A percentile compares a stretch with the other conserved stretches of the same genome.
These are phyloP conservation scores for Geranium incanum DNA, from an alignment of 441 rosid genomes.

Conservation along the genomic window DNA sequence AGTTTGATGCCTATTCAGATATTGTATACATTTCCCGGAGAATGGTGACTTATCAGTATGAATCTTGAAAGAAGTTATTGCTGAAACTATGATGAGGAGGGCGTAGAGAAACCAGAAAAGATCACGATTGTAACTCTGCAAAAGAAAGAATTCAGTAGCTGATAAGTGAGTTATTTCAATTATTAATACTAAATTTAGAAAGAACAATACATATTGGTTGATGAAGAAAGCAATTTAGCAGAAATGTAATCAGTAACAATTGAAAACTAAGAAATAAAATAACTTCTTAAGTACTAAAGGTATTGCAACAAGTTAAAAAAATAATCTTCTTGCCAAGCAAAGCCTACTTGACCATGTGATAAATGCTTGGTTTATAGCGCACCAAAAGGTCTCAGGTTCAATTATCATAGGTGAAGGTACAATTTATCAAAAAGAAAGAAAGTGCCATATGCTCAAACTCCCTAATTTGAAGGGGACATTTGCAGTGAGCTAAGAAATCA, in stretches of 20 bases:
- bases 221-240: not conserved
- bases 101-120: slow-evolving; percentile 87
- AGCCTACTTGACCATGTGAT: too few relatives aligned
- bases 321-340: not conserved
- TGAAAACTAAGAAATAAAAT: not conserved
- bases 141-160: slow-evolving; percentile 15
- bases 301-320: not conserved
- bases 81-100: slow-evolving; percentile 80
- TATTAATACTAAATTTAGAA: slow-evolving; percentile 4
- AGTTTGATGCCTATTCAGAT: slow-evolving; percentile 91
- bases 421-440: not conserved
- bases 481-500: slow-evolving; percentile 1
- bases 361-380: too few relatives aligned
- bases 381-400: too few relatives aligned
- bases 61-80: slow-evolving; percentile 79
- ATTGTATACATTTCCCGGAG: slow-evolving; percentile 67
- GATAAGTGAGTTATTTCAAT: not conserved
- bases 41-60: slow-evolving; percentile 72
- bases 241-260: not conserved
- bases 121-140: slow-evolving; percentile 83
- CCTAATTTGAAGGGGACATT: not conserved
- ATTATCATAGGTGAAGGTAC: too few relatives aligned
- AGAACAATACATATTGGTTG: not conserved
- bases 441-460: not conserved
- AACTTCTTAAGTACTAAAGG: not conserved